Evolutionary conservation across 352 stramenopile genomes (phyloP).

Genomic region (Thalassiosira hispida): DNA sequence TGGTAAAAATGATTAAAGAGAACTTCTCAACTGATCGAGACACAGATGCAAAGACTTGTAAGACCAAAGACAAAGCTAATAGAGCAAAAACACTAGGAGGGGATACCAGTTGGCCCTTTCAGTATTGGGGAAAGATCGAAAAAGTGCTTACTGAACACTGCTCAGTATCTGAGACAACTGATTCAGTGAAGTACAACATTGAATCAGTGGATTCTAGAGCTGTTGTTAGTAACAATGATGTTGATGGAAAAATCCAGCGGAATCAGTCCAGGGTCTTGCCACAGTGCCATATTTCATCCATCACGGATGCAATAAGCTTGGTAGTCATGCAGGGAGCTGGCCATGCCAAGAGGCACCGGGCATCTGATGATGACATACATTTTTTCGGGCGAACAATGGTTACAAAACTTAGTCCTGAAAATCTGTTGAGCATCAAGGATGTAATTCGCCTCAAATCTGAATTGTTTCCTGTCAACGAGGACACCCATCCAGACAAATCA

Average conservation of each 20-base stretch:
- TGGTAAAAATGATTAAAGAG: constrained; percentile 10
- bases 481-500: not conserved
- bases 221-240: not conserved
- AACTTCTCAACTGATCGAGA: constrained; percentile 14
- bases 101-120: constrained; percentile 25
- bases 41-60: not conserved
- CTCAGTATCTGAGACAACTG: not conserved
- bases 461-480: constrained; percentile 7
- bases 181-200: constrained; percentile 2
- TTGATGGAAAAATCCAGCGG: not conserved
- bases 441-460: constrained; percentile 31
- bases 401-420: constrained; percentile 22
- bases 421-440: constrained; percentile 28
- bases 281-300: constrained; percentile 18
- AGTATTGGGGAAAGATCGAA: constrained; percentile 31
- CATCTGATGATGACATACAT: constrained; percentile 27
- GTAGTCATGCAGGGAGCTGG: constrained; percentile 23
- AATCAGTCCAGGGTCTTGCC: not conserved
- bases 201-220: constrained; percentile 3
- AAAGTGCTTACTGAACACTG: constrained; percentile 15
- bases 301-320: constrained; percentile 27
- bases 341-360: constrained; percentile 13
- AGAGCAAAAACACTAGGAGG: not conserved
- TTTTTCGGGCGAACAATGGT: constrained; percentile 10
- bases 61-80: not conserved